Evolutionary conservation across 1,139 yeast species (phyloP).

Genomic region (Kodamaea suecica): DNA sequence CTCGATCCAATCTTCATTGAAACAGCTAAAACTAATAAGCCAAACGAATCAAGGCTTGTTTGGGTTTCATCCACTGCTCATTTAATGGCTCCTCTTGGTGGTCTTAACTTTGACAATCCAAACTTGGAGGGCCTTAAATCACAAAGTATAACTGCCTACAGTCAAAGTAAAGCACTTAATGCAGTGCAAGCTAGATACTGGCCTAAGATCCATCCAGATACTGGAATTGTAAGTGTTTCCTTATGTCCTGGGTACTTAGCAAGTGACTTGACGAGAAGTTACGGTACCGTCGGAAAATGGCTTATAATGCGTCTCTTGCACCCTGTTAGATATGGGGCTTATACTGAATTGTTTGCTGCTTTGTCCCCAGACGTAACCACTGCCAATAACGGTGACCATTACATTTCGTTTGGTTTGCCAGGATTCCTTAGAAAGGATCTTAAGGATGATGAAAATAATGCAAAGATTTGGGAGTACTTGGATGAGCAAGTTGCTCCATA

Average conservation of each 20-base stretch:
- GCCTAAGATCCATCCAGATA: conserved; percentile 31
- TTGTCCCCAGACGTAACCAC: conserved; percentile 17
- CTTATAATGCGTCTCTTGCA: conserved; percentile 3
- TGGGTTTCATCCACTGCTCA: conserved; percentile 48
- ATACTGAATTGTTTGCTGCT: conserved; percentile 23
- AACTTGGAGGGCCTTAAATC: conserved; percentile 18
- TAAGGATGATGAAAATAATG: conserved; percentile 4
- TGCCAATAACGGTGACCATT: conserved; percentile 8
- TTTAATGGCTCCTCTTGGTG: conserved; percentile 33
- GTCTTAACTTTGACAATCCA: conserved; percentile 39
- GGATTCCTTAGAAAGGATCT: conserved; percentile 10
- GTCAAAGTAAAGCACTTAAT: conserved; percentile 49
- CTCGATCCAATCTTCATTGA: conserved; percentile 41
- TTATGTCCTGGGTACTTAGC: conserved; percentile 48
- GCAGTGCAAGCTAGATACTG: conserved; percentile 43
- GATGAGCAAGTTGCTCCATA: conserved; percentile 3
- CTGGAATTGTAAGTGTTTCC: conserved; percentile 31
- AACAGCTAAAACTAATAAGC: conserved; percentile 20
- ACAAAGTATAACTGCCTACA: conserved; percentile 24
- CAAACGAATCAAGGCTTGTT: conserved; percentile 33
- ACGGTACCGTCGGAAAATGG: background rate
- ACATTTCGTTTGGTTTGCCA: conserved; percentile 9
- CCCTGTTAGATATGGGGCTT: conserved; percentile 18
- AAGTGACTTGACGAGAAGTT: conserved; percentile 40
- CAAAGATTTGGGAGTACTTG: conserved; percentile 11